phyloP scores from a whole-genome alignment of 305 asterid species.

The Fraxinus sp. region DNA sequence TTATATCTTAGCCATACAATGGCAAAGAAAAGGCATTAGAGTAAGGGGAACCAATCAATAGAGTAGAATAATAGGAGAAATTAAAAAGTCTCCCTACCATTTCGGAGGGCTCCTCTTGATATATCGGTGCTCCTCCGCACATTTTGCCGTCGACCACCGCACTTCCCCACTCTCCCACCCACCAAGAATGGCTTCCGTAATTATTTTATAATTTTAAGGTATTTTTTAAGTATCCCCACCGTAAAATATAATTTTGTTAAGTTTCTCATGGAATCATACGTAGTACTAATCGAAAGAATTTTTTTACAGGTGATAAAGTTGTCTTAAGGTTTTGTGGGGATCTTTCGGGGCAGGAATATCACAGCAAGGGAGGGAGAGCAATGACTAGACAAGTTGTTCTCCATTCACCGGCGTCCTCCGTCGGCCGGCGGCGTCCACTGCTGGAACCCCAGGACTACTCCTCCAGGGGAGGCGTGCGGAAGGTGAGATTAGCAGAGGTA shows the following conservation, averaged over 20 bases:
- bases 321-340: background rate
- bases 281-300: background rate
- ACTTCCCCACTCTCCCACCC: constrained; percentile 11
- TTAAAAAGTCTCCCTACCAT: background rate
- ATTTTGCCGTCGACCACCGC: constrained; percentile 23
- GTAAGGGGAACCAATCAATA: constrained; percentile 19
- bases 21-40: background rate
- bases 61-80: constrained; percentile 2
- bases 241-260: no score
- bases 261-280: background rate
- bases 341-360: constrained; percentile 1
- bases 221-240: background rate
- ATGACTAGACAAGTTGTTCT: constrained; percentile 34
- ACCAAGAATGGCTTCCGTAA: background rate
- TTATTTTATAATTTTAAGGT: constrained; percentile 24
- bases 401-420: constrained; percentile 24
- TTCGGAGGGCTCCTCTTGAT: constrained; percentile 17
- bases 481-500: constrained; percentile 58
- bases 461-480: constrained; percentile 34
- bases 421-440: constrained; percentile 42
- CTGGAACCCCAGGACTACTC: constrained; percentile 33
- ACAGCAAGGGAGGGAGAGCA: background rate
- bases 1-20: background rate
- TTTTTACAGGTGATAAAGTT: background rate
- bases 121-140: constrained; percentile 19